phyloP scores from a whole-genome alignment of 2,329 filamentous ascomycete genomes.

The Emmonsia crescens region DNA sequence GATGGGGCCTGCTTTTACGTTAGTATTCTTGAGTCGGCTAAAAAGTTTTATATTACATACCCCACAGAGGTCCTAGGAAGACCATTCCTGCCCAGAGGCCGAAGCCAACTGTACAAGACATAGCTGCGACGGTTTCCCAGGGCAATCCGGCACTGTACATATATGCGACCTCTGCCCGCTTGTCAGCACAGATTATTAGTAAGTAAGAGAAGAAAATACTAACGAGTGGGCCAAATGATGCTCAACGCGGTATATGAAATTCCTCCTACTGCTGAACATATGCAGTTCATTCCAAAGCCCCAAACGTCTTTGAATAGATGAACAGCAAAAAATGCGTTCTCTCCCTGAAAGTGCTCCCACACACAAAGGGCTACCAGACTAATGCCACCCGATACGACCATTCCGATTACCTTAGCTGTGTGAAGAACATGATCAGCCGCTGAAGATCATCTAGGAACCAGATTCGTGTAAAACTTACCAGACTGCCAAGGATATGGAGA shows the following conservation, averaged over 20 bases:
- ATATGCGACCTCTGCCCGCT: background rate
- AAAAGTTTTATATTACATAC: background rate
- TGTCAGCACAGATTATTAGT: background rate
- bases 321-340: background rate
- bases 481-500: slow-evolving; percentile 13
- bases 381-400: slow-evolving; percentile 1
- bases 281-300: slow-evolving; percentile 4
- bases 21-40: background rate
- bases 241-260: background rate
- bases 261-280: background rate
- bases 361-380: background rate
- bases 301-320: slow-evolving; percentile 3
- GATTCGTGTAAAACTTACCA: background rate
- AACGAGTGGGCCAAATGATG: slow-evolving; percentile 3
- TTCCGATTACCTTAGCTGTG: background rate
- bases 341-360: background rate
- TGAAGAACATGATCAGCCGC: background rate
- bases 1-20: background rate
- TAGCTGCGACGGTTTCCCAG: slow-evolving; percentile 1
- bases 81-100: slow-evolving; percentile 1
- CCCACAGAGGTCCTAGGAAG: slow-evolving; percentile 3
- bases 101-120: slow-evolving; percentile 1
- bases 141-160: background rate
- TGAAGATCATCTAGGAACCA: background rate
- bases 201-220: background rate